Conservation (phyloP, 169 alveolate genomes). For the Plasmodium knowlesi region DNA sequence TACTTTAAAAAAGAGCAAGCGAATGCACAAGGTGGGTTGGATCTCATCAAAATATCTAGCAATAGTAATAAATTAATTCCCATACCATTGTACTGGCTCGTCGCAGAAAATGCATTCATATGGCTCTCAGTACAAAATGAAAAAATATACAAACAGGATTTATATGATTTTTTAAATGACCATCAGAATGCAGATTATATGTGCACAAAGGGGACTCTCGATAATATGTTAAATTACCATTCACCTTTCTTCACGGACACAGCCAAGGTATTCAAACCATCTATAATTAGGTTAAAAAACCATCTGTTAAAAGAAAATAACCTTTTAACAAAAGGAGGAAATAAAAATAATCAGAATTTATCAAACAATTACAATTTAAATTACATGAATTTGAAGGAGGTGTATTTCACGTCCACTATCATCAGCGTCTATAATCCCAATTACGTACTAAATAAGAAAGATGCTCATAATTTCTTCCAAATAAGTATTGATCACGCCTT, state of each 20-base stretch:
- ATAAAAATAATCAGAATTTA: conserved; percentile 15
- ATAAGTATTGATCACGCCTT: conserved; percentile 60
- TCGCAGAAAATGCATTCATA: conserved; percentile 66
- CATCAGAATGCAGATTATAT: conserved; percentile 56
- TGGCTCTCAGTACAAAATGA: conserved; percentile 70
- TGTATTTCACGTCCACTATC: conserved; percentile 53
- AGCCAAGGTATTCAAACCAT: conserved; percentile 38
- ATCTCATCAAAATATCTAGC: conserved; percentile 38
- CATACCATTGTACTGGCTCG: conserved; percentile 68
- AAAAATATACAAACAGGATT: conserved; percentile 37
- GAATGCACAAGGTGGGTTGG: background rate
- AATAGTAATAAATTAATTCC: conserved; percentile 68
- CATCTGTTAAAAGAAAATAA: conserved; percentile 40
- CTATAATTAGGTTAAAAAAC: conserved; percentile 40
- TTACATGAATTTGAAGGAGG: conserved; percentile 53
- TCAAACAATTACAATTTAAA: conserved; percentile 43
- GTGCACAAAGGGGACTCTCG: conserved; percentile 55
- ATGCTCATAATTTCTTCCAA: conserved; percentile 72
- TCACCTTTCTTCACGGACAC: conserved; percentile 60
- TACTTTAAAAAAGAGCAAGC: conserved; percentile 53
- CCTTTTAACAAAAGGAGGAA: conserved; percentile 1
- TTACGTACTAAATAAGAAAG: conserved; percentile 50
- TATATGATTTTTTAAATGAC: conserved; percentile 46
- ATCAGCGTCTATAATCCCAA: conserved; percentile 68
- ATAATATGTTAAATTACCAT: conserved; percentile 61